Base-by-base conservation (phyloP, 257 asterid genomes). In the Solanum sejunctum region DNA sequence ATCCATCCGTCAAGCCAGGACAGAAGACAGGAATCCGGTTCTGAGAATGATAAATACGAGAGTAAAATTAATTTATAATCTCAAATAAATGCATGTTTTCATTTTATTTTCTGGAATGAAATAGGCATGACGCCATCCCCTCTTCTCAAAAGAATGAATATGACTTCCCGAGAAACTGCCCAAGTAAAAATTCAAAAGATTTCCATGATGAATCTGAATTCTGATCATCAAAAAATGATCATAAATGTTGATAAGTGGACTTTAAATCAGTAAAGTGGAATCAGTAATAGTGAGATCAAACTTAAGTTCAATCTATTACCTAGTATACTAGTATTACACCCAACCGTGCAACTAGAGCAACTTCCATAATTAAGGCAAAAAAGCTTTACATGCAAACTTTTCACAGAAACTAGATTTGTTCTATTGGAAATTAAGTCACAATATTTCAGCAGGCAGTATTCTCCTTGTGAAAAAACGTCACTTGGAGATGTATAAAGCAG, bases 1-100 rank as follows among this genome's bases (percentile, higher is more conserved):
- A 96, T 85, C 98, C 99, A 83, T 96, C 98, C 0, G 99, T 96
- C 87, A 95, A 88, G 89, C 97, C 93, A 87, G 98, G 99, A 88
- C 98, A 96, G 92, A 84, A 96, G 81, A 95, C 93, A 5, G 98
- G 96, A 85, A 96, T 91, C 84, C 89, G 89, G 91, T 96, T 95
- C 99, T 96, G 94, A 75, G 28, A 87, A 85, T 32, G 16, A 60
- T 32, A 20, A 70, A 83, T 12, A 84, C 36, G 16, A 56, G 77
- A 15, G 12, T 63, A 61, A 12, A 21, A 21, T 4, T 52, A 57
- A 54, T 12, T 41, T 26, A 45, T 23, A 16, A 5, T 4, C 15
- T 9, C 20, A 66, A 21, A 60, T 4, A 81, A 36, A 18, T 60
- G 57, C 58, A 81, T 17, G 57, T 81, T 47, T 39, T 13, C 36